phyloP scores from a whole-genome alignment of 1,284 basidiomycete species.

The Ustilago shanxiensis region DNA sequence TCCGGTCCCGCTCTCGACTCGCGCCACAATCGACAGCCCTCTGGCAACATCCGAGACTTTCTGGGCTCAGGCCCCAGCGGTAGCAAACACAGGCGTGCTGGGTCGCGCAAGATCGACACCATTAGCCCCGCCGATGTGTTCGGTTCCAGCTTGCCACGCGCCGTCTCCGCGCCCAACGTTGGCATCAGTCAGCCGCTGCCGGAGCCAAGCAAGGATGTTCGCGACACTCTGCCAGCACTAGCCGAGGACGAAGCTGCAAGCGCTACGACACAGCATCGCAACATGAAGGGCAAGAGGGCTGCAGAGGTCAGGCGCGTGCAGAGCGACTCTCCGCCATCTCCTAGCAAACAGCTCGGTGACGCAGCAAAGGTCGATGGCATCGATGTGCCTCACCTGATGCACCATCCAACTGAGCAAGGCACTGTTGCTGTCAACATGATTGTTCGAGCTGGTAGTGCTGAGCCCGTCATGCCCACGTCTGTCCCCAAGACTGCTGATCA shows the following conservation, averaged over 20 bases:
- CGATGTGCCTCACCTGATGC: conserved; percentile 14
- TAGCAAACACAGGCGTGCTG: conserved; percentile 37
- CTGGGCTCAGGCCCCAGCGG: conserved; percentile 19
- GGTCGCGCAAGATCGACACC: conserved; percentile 58
- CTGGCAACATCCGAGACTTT: conserved; percentile 45
- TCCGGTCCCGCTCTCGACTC: conserved; percentile 31
- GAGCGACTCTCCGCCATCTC: conserved; percentile 45
- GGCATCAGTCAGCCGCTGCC: conserved; percentile 32
- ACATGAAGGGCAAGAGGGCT: conserved; percentile 42
- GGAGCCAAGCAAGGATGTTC: conserved; percentile 37
- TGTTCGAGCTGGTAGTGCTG: conserved; percentile 23
- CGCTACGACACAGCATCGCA: conserved; percentile 9
- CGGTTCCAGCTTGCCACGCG: conserved; percentile 49
- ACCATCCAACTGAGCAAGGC: conserved; percentile 10
- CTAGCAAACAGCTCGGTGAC: conserved; percentile 27
- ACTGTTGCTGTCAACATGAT: conserved; percentile 20
- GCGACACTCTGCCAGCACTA: conserved; percentile 22
- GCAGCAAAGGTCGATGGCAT: conserved; percentile 1
- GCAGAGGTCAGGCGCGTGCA: conserved; percentile 31
- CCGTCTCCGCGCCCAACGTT: conserved; percentile 27
- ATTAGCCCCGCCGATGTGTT: conserved; percentile 67
- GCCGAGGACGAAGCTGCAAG: conserved; percentile 20
- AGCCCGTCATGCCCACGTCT: conserved; percentile 14
- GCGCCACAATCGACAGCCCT: conserved; percentile 34
- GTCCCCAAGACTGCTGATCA: conserved; percentile 10